phyloP scores from a whole-genome alignment of 129 eudicot genomes.

The Heracleum sosnowskyi region DNA sequence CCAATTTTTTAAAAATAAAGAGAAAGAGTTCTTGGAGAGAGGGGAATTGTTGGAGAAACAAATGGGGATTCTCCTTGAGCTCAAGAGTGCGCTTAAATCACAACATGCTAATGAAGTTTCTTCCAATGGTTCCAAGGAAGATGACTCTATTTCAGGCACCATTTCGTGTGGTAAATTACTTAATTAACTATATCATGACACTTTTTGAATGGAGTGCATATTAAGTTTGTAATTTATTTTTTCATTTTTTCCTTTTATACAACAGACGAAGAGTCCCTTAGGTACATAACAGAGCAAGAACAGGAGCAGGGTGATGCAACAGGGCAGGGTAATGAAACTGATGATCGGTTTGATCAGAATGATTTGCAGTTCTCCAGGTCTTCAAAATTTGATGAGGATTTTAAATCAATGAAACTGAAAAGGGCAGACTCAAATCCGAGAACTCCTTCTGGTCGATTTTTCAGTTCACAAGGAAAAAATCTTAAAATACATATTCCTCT shows the following conservation, averaged over 20 bases:
- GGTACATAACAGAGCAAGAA: conserved; percentile 46
- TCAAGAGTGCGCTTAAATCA: conserved; percentile 48
- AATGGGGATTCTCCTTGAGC: conserved; percentile 57
- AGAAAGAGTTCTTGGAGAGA: conserved; percentile 81
- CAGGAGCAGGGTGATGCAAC: conserved; percentile 30
- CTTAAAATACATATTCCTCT: conserved; percentile 78
- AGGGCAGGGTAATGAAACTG: conserved; percentile 25
- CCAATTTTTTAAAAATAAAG: conserved; percentile 66
- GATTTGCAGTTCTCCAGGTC: conserved; percentile 22
- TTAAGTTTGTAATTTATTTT: conserved; percentile 3
- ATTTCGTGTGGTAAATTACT: conserved; percentile 61
- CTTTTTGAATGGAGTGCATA: conserved; percentile 12
- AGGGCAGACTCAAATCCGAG: conserved; percentile 30
- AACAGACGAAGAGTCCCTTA: conserved; percentile 55
- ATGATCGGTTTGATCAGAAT: conserved; percentile 26
- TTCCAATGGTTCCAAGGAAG: conserved; percentile 58
- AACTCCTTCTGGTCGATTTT: conserved; percentile 33
- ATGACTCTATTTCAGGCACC: conserved; percentile 64
- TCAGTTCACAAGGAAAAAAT: conserved; percentile 56
- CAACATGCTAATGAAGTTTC: conserved; percentile 31
- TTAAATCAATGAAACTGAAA: conserved; percentile 24
- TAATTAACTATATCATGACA: neutral
- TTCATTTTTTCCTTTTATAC: neutral
- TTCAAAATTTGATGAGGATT: conserved; percentile 30
- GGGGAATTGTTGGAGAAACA: conserved; percentile 72